Evolutionary conservation across 2,329 filamentous ascomycete species (phyloP).

Genomic region (Venturiaceae sp.): DNA sequence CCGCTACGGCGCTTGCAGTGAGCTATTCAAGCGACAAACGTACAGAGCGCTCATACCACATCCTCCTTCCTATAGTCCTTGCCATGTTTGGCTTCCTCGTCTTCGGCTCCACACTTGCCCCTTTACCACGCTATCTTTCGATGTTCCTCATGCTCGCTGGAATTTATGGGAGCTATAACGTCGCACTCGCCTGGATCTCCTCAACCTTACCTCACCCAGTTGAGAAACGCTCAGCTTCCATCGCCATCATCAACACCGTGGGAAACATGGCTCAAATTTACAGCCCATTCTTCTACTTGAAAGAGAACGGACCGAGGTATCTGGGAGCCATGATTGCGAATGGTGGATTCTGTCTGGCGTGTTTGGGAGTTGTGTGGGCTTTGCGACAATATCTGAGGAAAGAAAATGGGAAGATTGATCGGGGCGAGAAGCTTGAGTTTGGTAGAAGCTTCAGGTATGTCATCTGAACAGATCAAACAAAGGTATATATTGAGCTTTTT

Average conservation of each 20-base stretch:
- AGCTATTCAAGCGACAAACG: conserved; percentile 18
- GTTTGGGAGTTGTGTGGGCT: not conserved
- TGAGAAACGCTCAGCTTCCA: conserved; percentile 8
- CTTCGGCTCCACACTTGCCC: conserved; percentile 16
- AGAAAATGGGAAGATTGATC: conserved; percentile 4
- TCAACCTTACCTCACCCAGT: conserved; percentile 10
- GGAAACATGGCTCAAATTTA: conserved; percentile 8
- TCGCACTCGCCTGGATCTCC: conserved; percentile 17
- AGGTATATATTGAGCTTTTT: too few relatives aligned
- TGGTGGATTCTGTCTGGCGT: conserved; percentile 1
- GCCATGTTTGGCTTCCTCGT: conserved; percentile 22
- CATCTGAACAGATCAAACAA: too few relatives aligned
- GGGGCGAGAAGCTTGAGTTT: not conserved
- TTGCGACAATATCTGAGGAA: conserved; percentile 3
- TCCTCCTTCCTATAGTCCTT: conserved; percentile 17
- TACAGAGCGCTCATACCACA: conserved; percentile 24
- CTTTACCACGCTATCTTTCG: conserved; percentile 21
- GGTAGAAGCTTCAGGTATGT: not conserved
- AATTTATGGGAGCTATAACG: conserved; percentile 21
- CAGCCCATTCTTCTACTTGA: conserved; percentile 6
- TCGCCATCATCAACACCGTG: conserved; percentile 10
- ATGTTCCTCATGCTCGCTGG: conserved; percentile 22
- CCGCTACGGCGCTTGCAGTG: conserved; percentile 14
- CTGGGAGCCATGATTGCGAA: conserved; percentile 8
- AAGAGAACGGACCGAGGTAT: conserved; percentile 6